Evolutionary conservation across 1,284 basidiomycete genomes (phyloP).

Genomic region (Rhodotorula sp.): DNA sequence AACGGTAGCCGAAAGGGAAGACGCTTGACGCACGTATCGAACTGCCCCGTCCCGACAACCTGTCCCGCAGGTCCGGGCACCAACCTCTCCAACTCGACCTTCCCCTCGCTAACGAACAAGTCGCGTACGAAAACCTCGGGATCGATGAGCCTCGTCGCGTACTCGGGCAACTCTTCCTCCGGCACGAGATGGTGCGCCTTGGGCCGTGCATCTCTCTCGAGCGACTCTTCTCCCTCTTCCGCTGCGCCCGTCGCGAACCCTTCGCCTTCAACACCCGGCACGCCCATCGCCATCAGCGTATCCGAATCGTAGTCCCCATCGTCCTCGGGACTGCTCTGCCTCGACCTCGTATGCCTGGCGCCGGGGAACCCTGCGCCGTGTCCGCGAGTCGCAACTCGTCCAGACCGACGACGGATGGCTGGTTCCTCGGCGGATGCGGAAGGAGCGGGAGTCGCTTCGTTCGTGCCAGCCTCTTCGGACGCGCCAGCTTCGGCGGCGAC

Average conservation of each 20-base stretch:
- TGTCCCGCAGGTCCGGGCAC: conserved; percentile 4
- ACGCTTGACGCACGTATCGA: conserved; percentile 4
- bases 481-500: background rate
- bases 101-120: conserved; percentile 32
- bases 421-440: background rate
- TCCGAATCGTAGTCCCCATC: background rate
- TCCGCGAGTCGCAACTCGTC: conserved; percentile 4
- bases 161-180: conserved; percentile 37
- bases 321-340: conserved; percentile 20
- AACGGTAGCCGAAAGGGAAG: no score
- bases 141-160: conserved; percentile 34
- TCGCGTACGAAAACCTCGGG: conserved; percentile 35
- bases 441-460: conserved; percentile 6
- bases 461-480: background rate
- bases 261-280: background rate
- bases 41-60: conserved; percentile 12
- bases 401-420: background rate
- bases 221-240: background rate
- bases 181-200: background rate
- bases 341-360: conserved; percentile 10
- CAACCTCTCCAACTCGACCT: conserved; percentile 29
- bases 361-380: background rate
- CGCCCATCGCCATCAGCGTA: background rate
- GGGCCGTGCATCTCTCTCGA: background rate
- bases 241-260: background rate